These are phyloP conservation scores for Epichloe sylvatica DNA, from an alignment of 2,329 filamentous ascomycete genomes.

Conservation along the genomic window DNA sequence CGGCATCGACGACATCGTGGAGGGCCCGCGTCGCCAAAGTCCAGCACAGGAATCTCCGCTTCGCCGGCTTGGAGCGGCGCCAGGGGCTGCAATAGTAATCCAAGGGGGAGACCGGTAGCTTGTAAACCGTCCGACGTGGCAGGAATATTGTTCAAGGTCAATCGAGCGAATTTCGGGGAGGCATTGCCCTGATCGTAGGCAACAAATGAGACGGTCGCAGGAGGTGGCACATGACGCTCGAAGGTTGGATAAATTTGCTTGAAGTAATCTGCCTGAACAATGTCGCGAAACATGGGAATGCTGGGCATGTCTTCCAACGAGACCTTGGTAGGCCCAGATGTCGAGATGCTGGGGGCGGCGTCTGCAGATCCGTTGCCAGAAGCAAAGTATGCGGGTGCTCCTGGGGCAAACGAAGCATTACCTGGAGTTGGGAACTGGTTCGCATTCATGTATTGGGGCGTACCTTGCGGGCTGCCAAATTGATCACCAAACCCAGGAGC, in stretches of 20 bases:
- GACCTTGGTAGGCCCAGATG: slow-evolving; percentile 38
- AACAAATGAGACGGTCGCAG: slow-evolving; percentile 76
- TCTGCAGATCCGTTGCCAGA: slow-evolving; percentile 14
- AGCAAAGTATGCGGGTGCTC: slow-evolving; percentile 13
- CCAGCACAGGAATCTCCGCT: slow-evolving; percentile 74
- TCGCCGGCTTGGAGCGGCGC: slow-evolving; percentile 75
- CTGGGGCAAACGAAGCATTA: slow-evolving; percentile 27
- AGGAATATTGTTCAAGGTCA: slow-evolving; percentile 90
- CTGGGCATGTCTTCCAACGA: slow-evolving; percentile 90
- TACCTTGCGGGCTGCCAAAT: slow-evolving; percentile 30
- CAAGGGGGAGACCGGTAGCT: slow-evolving; percentile 72
- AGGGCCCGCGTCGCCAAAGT: slow-evolving; percentile 84
- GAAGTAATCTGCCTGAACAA: slow-evolving; percentile 70
- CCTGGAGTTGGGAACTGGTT: slow-evolving; percentile 50
- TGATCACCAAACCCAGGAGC: slow-evolving; percentile 26
- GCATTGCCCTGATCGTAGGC: slow-evolving; percentile 95
- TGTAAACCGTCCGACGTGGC: slow-evolving; percentile 64
- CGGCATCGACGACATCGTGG: slow-evolving; percentile 86
- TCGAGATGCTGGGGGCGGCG: slow-evolving; percentile 19
- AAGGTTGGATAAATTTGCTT: slow-evolving; percentile 87
- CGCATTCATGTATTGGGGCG: slow-evolving; percentile 23
- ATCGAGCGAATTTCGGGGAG: slow-evolving; percentile 87
- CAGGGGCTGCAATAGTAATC: slow-evolving; percentile 77
- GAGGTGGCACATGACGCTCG: slow-evolving; percentile 82
- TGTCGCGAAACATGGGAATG: slow-evolving; percentile 71